A percentile compares a stretch with the other conserved stretches of the same genome.
These are phyloP conservation scores for Kitagawia praeruptora DNA, from an alignment of 129 eudicot genomes.

Conservation along the genomic window DNA sequence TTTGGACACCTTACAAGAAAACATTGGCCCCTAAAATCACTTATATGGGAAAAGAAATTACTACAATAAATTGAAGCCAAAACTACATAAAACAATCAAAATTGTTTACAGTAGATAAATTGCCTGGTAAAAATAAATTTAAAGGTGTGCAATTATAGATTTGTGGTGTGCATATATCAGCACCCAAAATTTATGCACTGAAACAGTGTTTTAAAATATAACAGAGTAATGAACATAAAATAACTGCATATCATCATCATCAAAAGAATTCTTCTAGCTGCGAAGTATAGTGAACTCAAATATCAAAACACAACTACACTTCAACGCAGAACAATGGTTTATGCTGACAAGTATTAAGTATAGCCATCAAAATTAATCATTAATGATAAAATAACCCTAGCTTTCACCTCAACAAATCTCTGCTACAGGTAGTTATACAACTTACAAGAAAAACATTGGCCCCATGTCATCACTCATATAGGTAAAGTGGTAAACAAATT, in stretches of 20 bases:
- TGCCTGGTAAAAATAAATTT: not conserved
- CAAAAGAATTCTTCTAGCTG: not conserved
- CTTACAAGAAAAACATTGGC: not conserved
- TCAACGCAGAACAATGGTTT: not conserved
- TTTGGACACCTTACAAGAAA: not conserved
- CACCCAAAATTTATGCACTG: not conserved
- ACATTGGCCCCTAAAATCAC: no score
- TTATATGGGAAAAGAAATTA: no score
- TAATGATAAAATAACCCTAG: not conserved
- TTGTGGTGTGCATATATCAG: not conserved
- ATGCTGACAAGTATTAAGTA: not conserved
- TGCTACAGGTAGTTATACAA: not conserved
- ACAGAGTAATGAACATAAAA: not conserved
- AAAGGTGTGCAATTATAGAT: not conserved
- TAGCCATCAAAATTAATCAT: not conserved
- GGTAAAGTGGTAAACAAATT: not conserved
- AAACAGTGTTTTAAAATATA: not conserved
- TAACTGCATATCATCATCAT: not conserved
- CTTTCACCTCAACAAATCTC: not conserved
- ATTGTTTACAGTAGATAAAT: no score
- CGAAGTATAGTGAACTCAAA: not conserved
- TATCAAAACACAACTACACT: not conserved
- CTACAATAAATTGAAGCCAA: no score
- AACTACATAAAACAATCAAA: not conserved
- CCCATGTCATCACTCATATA: not conserved